phyloP scores from a whole-genome alignment of 106 monocot species.

The Apostasia ramifera region DNA sequence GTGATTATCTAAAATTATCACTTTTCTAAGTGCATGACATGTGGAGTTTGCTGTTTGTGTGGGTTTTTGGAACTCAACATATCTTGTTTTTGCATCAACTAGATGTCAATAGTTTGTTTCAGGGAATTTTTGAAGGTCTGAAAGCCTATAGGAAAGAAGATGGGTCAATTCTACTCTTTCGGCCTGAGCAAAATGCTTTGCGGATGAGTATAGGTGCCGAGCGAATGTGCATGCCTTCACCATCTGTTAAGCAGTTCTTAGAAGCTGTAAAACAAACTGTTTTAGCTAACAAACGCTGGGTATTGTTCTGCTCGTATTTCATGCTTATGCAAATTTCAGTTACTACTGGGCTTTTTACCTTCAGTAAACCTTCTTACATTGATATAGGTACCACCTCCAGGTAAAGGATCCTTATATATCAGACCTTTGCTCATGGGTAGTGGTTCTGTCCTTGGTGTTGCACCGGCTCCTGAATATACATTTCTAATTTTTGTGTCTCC shows the following conservation, averaged over 20 bases:
- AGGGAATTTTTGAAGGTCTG: constrained; percentile 71
- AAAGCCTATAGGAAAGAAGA: constrained; percentile 70
- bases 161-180: constrained; percentile 72
- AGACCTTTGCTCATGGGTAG: constrained; percentile 88
- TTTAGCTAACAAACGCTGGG: constrained; percentile 89
- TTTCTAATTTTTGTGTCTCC: constrained; percentile 94
- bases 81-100: not conserved
- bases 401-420: constrained; percentile 88
- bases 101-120: not conserved
- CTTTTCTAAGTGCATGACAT: too few species aligned
- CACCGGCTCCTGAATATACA: constrained; percentile 86
- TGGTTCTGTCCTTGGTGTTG: constrained; percentile 82
- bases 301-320: constrained; percentile 11
- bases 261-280: constrained; percentile 82
- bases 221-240: constrained; percentile 93
- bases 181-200: constrained; percentile 85
- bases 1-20: too few species aligned
- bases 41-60: too few species aligned
- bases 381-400: constrained; percentile 75
- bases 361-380: not conserved
- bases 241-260: constrained; percentile 76
- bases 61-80: too few species aligned
- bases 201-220: constrained; percentile 81
- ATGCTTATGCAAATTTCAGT: not conserved
- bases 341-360: not conserved